Percentiles rank a stretch among this genome's conserved stretches.
Conservation (phyloP, 257 asterid genomes). For the Jacaranda mimosifolia region DNA sequence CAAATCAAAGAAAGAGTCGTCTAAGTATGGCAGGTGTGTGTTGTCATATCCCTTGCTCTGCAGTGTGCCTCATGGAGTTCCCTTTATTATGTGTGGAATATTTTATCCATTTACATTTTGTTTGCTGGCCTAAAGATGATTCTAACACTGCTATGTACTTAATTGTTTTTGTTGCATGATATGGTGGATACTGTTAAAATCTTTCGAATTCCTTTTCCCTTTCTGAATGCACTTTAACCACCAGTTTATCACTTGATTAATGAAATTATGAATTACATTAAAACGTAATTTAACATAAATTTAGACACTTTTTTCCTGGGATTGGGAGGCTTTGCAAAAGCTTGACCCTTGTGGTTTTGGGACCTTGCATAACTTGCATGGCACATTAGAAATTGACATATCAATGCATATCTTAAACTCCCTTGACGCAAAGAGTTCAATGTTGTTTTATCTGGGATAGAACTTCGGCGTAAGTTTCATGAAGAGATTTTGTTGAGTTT, state of each 20-base stretch:
- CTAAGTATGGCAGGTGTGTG: slow-evolving; percentile 70
- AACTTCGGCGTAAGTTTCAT: slow-evolving; percentile 5
- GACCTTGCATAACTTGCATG: slow-evolving; percentile 26
- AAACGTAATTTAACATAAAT: slow-evolving; percentile 2
- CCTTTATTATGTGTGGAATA: slow-evolving; percentile 18
- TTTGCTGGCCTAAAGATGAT: slow-evolving; percentile 19
- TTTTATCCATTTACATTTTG: slow-evolving; percentile 23
- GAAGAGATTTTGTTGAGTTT: background rate
- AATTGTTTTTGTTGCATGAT: slow-evolving; percentile 25
- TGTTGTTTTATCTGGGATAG: background rate
- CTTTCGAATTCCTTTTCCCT: slow-evolving; percentile 2
- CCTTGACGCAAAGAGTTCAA: background rate
- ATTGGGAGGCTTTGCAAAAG: slow-evolving; percentile 15
- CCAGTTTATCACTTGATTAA: background rate
- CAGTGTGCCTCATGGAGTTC: slow-evolving; percentile 22
- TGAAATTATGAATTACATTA: background rate
- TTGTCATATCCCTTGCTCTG: slow-evolving; percentile 22
- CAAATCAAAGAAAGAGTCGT: slow-evolving; percentile 62
- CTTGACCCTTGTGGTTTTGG: slow-evolving; percentile 13
- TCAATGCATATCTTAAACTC: slow-evolving; percentile 22
- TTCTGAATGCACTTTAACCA: slow-evolving; percentile 7
- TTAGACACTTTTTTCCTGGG: slow-evolving; percentile 12
- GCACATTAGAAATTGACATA: slow-evolving; percentile 10
- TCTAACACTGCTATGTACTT: slow-evolving; percentile 30
- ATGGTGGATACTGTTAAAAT: slow-evolving; percentile 2